A percentile compares a stretch with the other conserved stretches of the same genome.
These are phyloP conservation scores for Triangularia verruculosa DNA, from an alignment of 2,329 filamentous ascomycete genomes.

Conservation along the genomic window DNA sequence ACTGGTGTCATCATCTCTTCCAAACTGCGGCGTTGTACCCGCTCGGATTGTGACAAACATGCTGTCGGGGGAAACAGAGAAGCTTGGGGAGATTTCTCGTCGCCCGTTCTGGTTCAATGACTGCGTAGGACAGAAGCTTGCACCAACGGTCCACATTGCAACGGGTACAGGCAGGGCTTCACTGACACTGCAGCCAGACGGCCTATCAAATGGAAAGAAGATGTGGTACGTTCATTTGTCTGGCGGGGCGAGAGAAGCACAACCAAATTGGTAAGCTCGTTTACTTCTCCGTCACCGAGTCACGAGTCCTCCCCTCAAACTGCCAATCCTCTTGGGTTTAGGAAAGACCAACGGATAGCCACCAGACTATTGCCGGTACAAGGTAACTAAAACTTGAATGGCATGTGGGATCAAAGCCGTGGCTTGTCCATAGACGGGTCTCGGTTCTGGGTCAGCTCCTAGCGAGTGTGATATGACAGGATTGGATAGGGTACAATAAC, in stretches of 20 bases:
- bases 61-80: neutral
- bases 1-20: neutral
- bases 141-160: neutral
- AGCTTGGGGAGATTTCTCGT: neutral
- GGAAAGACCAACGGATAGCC: neutral
- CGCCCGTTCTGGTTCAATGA: neutral
- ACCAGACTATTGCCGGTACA: neutral
- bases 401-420: no score
- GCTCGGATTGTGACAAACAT: neutral
- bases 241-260: neutral
- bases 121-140: neutral
- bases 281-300: neutral
- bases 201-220: neutral
- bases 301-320: neutral
- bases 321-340: neutral
- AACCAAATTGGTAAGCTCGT: neutral
- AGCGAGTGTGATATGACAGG: no score
- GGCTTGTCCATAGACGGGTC: no score
- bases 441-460: no score
- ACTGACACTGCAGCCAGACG: neutral
- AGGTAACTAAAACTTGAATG: no score
- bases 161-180: neutral
- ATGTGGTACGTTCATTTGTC: neutral
- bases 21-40: neutral
- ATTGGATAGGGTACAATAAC: no score